Percentiles rank a stretch among this genome's conserved stretches.
Evolutionary conservation across 2,329 filamentous ascomycete genomes (phyloP).

Genomic region (Eutypella sp.): DNA sequence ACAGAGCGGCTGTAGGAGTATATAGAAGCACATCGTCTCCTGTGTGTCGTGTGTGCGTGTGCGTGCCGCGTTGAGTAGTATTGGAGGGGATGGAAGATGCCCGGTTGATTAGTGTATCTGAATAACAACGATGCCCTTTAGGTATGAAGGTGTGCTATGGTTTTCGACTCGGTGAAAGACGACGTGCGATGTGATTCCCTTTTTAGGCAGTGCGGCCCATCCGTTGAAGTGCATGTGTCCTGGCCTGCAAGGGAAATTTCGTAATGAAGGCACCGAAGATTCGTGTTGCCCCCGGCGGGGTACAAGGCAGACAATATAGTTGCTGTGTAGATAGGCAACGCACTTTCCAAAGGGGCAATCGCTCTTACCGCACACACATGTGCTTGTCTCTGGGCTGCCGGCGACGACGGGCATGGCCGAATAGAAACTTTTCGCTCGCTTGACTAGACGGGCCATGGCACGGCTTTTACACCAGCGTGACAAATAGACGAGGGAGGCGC

Average conservation of each 20-base stretch:
- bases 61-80: neutral
- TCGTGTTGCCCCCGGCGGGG: neutral
- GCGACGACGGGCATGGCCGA: neutral
- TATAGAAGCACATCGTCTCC: slow-evolving; percentile 20
- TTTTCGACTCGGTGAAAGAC: neutral
- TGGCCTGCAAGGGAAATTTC: too few species aligned
- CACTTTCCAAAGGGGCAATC: neutral
- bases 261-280: too few species aligned
- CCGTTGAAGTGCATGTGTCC: too few species aligned
- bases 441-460: too few species aligned
- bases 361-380: neutral
- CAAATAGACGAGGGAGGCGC: too few species aligned
- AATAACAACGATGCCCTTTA: neutral
- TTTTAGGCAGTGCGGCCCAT: too few species aligned
- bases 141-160: neutral
- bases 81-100: neutral
- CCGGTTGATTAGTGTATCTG: neutral
- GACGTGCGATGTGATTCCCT: neutral
- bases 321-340: neutral
- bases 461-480: too few species aligned
- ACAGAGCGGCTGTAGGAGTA: slow-evolving; percentile 17
- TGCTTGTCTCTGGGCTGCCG: neutral
- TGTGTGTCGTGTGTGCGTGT: neutral
- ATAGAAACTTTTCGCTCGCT: neutral
- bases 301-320: neutral